These are phyloP conservation scores for Diaporthe caulivora DNA, from an alignment of 2,329 filamentous ascomycete species.

Conservation along the genomic window DNA sequence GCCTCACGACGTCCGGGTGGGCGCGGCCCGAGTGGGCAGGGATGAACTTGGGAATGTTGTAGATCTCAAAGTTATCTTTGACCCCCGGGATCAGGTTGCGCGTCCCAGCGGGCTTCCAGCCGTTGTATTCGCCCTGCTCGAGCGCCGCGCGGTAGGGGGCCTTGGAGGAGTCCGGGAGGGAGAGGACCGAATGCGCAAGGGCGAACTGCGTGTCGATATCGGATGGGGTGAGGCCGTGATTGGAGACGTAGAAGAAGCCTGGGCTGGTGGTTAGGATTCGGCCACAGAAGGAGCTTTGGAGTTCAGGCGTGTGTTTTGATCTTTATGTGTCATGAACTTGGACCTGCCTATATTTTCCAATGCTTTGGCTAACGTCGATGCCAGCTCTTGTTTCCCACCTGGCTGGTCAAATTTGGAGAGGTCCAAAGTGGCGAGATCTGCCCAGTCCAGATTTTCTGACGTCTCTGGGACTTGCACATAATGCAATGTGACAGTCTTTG, in stretches of 20 bases:
- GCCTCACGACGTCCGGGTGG: constrained; percentile 60
- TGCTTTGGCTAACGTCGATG: constrained; percentile 40
- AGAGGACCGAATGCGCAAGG: constrained; percentile 62
- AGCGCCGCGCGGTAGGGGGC: constrained; percentile 60
- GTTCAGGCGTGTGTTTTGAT: not conserved
- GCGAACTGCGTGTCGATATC: constrained; percentile 69
- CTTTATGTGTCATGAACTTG: not conserved
- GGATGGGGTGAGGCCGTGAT: constrained; percentile 67
- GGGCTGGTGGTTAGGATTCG: not conserved
- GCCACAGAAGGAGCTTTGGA: too few species aligned
- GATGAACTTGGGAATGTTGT: constrained; percentile 72
- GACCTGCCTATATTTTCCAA: constrained; percentile 33
- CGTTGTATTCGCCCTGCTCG: constrained; percentile 64
- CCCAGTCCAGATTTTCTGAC: constrained; percentile 17
- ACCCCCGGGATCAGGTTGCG: constrained; percentile 48
- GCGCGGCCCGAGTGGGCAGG: constrained; percentile 54
- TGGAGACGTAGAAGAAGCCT: constrained; percentile 69
- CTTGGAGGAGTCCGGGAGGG: constrained; percentile 66
- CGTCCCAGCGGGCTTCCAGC: constrained; percentile 58
- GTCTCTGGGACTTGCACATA: constrained; percentile 12
- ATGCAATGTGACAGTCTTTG: not conserved
- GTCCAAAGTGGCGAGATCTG: constrained; percentile 34
- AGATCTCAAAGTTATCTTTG: constrained; percentile 69
- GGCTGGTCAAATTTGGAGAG: constrained; percentile 36
- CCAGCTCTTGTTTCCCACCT: constrained; percentile 41